Evolutionary conservation across 2,329 filamentous ascomycete species (phyloP).

Genomic region (Pyricularia sp.): DNA sequence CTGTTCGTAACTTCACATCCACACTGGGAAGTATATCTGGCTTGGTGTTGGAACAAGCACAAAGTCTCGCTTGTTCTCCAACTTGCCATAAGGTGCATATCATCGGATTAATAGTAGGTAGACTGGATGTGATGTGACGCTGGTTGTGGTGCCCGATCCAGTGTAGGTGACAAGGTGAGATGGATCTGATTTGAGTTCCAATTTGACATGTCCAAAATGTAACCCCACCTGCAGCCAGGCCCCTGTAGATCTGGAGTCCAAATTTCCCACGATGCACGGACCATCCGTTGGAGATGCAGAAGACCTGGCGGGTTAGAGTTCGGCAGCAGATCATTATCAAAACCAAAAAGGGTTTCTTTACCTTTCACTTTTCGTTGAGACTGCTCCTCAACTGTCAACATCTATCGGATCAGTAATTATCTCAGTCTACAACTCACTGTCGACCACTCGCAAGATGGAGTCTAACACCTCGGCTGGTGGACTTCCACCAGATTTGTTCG

Average conservation of each 20-base stretch:
- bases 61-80: too few species aligned
- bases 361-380: not conserved
- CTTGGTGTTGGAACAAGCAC: too few species aligned
- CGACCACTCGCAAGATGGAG: conserved; percentile 7
- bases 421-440: not conserved
- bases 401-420: not conserved
- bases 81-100: too few species aligned
- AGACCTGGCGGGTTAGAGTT: not conserved
- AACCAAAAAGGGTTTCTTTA: not conserved
- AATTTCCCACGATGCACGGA: not conserved
- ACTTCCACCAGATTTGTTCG: conserved; percentile 47
- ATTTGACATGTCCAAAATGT: not conserved
- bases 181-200: not conserved
- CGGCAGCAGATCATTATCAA: not conserved
- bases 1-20: too few species aligned
- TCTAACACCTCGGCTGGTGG: not conserved
- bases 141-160: too few species aligned
- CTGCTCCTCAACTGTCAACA: not conserved
- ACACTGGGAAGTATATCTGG: too few species aligned
- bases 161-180: too few species aligned
- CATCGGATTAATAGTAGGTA: too few species aligned
- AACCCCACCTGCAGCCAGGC: not conserved
- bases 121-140: too few species aligned
- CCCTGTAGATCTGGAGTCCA: not conserved
- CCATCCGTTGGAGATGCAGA: not conserved